A percentile compares a stretch with the other conserved stretches of the same genome.
phyloP scores from a whole-genome alignment of 2,329 filamentous ascomycete species.

The Alternaria sp. region DNA sequence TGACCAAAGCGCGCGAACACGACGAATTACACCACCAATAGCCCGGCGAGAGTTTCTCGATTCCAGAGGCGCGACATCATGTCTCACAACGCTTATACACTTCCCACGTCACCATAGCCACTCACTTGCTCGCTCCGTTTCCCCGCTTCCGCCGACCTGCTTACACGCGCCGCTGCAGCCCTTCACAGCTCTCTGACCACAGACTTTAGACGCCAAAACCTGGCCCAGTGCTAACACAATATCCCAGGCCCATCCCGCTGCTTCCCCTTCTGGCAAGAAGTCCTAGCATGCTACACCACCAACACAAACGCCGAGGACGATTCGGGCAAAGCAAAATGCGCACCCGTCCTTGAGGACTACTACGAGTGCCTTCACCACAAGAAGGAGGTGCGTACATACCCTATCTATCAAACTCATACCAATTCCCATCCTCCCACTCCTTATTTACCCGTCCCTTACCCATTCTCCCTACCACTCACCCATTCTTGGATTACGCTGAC shows the following conservation, averaged over 20 bases:
- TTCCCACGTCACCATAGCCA: too few relatives aligned
- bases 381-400: conserved; percentile 80
- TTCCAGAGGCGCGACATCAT: too few relatives aligned
- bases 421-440: not conserved
- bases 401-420: too few relatives aligned
- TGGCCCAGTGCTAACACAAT: not conserved
- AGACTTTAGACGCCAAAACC: too few relatives aligned
- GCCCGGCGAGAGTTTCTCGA: not conserved
- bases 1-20: not conserved
- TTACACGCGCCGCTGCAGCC: not conserved
- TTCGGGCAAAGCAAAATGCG: conserved; percentile 87
- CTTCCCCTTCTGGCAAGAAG: conserved; percentile 99
- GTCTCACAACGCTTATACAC: rapidly evolving
- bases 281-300: conserved; percentile 97
- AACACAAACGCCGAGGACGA: conserved; percentile 84
- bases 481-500: not conserved
- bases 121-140: not conserved
- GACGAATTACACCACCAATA: not conserved
- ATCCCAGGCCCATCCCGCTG: conserved; percentile 75
- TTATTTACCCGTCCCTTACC: not conserved
- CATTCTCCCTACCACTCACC: not conserved
- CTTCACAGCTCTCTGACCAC: not conserved
- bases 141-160: not conserved
- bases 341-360: conserved; percentile 89
- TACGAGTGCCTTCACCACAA: conserved; percentile 98